Conservation (phyloP, 1,284 basidiomycete genomes). For the Tilletiaria anomala region DNA sequence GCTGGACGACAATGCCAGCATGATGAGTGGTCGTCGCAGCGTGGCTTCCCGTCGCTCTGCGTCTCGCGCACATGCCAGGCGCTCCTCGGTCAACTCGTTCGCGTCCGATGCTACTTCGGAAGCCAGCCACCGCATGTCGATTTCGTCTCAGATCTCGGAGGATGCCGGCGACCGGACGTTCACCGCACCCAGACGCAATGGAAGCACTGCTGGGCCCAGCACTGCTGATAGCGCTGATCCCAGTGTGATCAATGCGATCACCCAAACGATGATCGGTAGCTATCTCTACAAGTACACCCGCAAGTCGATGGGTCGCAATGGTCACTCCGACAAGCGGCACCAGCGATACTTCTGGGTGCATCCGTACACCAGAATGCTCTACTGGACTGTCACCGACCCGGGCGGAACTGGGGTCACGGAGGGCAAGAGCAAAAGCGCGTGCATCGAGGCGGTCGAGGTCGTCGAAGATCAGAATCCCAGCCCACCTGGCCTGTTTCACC, state of each 20-base stretch:
- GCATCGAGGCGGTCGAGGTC: conserved; percentile 76
- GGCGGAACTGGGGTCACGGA: conserved; percentile 71
- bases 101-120: conserved; percentile 29
- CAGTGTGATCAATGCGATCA: conserved; percentile 67
- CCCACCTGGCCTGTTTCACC: conserved; percentile 79
- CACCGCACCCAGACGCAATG: not conserved
- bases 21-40: not conserved
- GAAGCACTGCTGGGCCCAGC: conserved; percentile 1
- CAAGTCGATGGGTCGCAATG: conserved; percentile 63
- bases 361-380: conserved; percentile 92
- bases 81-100: conserved; percentile 11
- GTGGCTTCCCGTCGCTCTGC: not conserved
- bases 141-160: not conserved
- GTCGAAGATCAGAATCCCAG: conserved; percentile 83
- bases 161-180: not conserved
- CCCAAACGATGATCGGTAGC: conserved; percentile 99
- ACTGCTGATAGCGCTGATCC: conserved; percentile 25
- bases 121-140: conserved; percentile 18
- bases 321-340: conserved; percentile 77
- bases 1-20: conserved; percentile 1
- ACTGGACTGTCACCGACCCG: conserved; percentile 92
- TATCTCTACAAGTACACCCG: conserved; percentile 96
- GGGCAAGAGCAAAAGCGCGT: conserved; percentile 93
- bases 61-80: not conserved
- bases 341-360: conserved; percentile 98